Base-by-base conservation (phyloP, 768 basidiomycete species). In the Artomyces pyxidatus region DNA sequence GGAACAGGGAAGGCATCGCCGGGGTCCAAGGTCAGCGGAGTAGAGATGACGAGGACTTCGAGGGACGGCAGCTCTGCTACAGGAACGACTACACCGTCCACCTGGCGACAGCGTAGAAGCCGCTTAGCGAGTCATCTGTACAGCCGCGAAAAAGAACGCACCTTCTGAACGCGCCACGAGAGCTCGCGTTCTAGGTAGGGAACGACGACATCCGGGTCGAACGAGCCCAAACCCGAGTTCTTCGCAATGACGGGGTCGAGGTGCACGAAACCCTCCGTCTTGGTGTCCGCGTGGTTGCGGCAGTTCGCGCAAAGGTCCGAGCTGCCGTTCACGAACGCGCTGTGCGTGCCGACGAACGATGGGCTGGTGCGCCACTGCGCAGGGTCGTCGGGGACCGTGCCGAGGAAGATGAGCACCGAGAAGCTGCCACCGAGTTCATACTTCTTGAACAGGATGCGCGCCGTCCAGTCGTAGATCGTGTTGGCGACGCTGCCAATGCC, bases 401-500 rank as follows among this genome's bases (percentile, higher is more conserved):
- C 75, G 6, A 78, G 59, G 70, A 77, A 77, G 45, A 78, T 54
- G 27, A 70, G 55, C 23, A 77, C 64, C 6, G 61, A 61, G 58
- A 73, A 76, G 61, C 71, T 73, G 10, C 58, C 47, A 1, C 66
- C 68, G 26, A 74, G 53, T 52, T 70, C 73, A 56, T 65, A 69
- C 51, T 73, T 70, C 58, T 71, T 67, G 59, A 66, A 58, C n/a
- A 60, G 59, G 42, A 75, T 61, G 37, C 71, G 67, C 3, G 61
- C 70, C 0, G 67, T 63, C 74, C 74, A 76, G 21, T 76, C 72
- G 49, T 48, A 42, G 38, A 45, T 12, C 29, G 27, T 41, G 16
- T 3, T 22, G 35, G 16, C 29, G 27, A 11, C 45, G 3, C n/a
- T n/a, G n/a, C n/a, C n/a, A n/a, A n/a, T n/a, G n/a, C n/a, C n/a